phyloP scores from a whole-genome alignment of 2,329 filamentous ascomycete species.

The Chaetomium strumarium region DNA sequence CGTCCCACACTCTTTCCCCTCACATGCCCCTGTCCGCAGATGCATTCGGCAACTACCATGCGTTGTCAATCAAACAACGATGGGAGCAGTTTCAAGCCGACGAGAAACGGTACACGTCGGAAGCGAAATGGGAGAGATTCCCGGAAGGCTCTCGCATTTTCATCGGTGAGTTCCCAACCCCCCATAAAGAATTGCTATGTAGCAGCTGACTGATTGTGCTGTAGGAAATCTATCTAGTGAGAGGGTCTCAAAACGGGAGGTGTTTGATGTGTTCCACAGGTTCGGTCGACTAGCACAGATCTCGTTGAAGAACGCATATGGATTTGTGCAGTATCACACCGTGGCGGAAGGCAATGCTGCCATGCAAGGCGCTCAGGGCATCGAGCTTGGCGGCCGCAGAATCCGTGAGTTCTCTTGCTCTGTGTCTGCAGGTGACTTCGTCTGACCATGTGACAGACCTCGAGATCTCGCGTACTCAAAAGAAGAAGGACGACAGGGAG shows the following conservation, averaged over 20 bases:
- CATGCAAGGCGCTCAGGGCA: slow-evolving; percentile 71
- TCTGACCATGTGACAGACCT: slow-evolving; percentile 53
- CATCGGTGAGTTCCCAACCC: slow-evolving; percentile 54
- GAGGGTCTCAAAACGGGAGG: slow-evolving; percentile 85
- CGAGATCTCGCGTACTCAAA: slow-evolving; percentile 83
- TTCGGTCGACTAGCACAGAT: slow-evolving; percentile 89
- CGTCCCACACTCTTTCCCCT: slow-evolving; percentile 16
- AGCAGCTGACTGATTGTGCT: slow-evolving; percentile 27
- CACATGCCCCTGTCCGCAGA: slow-evolving; percentile 12
- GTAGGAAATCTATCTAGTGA: slow-evolving; percentile 92
- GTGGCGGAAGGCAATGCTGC: slow-evolving; percentile 67
- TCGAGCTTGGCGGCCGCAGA: slow-evolving; percentile 78
- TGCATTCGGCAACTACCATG: slow-evolving; percentile 19
- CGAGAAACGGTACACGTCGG: slow-evolving; percentile 68
- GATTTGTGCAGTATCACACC: slow-evolving; percentile 90
- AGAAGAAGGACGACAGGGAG: slow-evolving; percentile 57
- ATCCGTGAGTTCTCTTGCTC: slow-evolving; percentile 63
- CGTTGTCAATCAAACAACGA: slow-evolving; percentile 46
- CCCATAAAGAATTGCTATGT: neutral
- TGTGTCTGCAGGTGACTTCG: neutral
- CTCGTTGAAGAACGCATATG: slow-evolving; percentile 92
- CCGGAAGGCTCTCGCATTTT: slow-evolving; percentile 72
- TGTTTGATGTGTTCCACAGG: slow-evolving; percentile 83
- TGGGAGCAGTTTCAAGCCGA: slow-evolving; percentile 70
- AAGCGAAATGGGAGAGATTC: slow-evolving; percentile 77